Percentiles rank a stretch among this genome's conserved stretches.
Conservation (phyloP, 2,329 filamentous ascomycete species). For the Helotiales sp. region DNA sequence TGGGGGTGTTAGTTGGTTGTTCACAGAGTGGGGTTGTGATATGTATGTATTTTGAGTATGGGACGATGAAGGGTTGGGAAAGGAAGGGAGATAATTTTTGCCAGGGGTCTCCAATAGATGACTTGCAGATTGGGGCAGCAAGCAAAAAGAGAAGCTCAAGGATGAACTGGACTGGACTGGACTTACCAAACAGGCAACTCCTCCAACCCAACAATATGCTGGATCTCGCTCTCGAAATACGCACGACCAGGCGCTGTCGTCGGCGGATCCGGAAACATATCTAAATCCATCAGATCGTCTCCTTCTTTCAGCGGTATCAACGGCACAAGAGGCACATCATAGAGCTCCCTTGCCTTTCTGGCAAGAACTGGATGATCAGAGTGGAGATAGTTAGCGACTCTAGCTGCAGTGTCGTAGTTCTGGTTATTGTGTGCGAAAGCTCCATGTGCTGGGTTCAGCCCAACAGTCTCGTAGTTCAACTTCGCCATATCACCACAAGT, state of each 20-base stretch:
- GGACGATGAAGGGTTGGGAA: neutral
- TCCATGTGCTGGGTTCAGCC: conserved; percentile 9
- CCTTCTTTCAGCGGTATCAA: neutral
- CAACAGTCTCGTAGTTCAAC: conserved; percentile 22
- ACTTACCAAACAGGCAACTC: conserved; percentile 1
- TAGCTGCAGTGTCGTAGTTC: neutral
- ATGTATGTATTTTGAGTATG: no score
- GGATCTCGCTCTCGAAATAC: neutral
- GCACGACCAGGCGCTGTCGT: neutral
- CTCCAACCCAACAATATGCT: neutral
- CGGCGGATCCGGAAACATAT: neutral
- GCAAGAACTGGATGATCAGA: neutral
- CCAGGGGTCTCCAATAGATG: no score
- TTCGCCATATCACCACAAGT: conserved; percentile 13
- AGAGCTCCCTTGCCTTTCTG: neutral
- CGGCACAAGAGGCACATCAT: neutral
- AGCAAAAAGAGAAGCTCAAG: neutral
- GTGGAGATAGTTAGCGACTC: neutral
- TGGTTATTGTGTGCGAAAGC: conserved; percentile 8
- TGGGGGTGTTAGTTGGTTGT: no score
- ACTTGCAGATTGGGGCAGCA: no score
- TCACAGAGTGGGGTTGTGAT: no score
- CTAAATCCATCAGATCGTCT: neutral
- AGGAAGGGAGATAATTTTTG: no score
- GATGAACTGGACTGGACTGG: no score